Percentiles rank a stretch among this genome's conserved stretches.
Conservation (phyloP, 192 early-diverging fungal species). For the Chytriomyces hyalinus region DNA sequence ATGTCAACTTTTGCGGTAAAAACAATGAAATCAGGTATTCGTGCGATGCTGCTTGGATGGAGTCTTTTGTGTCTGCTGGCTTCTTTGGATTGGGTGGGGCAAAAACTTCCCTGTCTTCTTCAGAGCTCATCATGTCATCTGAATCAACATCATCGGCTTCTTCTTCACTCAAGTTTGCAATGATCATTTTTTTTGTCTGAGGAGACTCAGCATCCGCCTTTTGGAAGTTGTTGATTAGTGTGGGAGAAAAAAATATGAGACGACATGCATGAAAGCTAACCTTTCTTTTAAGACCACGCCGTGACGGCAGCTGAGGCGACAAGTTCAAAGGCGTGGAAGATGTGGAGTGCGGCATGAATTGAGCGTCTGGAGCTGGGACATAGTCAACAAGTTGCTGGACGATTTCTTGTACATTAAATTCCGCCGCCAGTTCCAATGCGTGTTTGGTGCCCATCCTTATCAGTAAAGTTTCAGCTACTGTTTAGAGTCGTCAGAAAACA, state of each 20-base stretch:
- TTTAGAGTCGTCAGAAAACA: neutral
- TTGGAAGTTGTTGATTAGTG: neutral
- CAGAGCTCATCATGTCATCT: neutral
- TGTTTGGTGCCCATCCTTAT: constrained; percentile 6
- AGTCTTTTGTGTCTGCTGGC: neutral
- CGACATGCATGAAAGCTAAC: neutral
- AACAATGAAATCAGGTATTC: neutral
- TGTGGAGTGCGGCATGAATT: neutral
- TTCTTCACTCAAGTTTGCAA: neutral
- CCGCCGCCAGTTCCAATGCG: constrained; percentile 16
- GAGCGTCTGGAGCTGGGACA: neutral
- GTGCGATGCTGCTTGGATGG: neutral
- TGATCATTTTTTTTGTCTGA: neutral
- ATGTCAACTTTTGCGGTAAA: neutral
- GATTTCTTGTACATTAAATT: constrained; percentile 9
- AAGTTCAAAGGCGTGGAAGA: neutral
- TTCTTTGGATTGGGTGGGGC: constrained; percentile 4
- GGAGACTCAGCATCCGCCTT: neutral
- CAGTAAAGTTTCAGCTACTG: too few species aligned
- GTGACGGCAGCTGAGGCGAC: neutral
- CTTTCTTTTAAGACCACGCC: neutral
- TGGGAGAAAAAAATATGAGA: too few species aligned
- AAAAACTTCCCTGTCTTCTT: neutral
- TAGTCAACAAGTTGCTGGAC: constrained; percentile 10
- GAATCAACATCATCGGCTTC: neutral